A percentile compares a stretch with the other conserved stretches of the same genome.
Conservation (phyloP, 2,329 filamentous ascomycete species). For the Acephala macrosclerotiorum region DNA sequence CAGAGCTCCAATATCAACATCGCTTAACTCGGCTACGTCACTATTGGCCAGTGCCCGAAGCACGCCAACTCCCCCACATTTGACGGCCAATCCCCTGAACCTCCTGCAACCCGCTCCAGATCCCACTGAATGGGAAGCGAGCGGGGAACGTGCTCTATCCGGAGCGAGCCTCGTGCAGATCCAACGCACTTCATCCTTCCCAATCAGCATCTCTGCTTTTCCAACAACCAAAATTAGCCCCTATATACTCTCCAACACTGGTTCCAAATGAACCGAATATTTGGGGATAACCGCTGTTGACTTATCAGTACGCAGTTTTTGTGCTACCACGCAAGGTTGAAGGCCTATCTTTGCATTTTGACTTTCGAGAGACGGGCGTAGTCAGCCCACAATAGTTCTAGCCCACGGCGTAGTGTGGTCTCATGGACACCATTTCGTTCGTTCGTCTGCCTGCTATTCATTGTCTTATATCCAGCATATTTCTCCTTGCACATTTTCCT, state of each 20-base stretch:
- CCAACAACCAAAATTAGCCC: background rate
- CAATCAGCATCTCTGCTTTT: background rate
- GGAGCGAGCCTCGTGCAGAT: background rate
- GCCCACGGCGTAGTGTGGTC: background rate
- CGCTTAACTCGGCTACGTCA: background rate
- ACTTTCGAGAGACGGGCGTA: background rate
- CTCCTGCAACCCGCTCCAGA: background rate
- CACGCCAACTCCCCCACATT: background rate
- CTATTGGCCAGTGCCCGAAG: background rate
- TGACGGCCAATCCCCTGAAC: background rate
- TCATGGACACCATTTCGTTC: background rate
- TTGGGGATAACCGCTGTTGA: background rate
- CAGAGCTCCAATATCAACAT: slow-evolving; percentile 1
- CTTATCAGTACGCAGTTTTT: background rate
- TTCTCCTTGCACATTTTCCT: background rate
- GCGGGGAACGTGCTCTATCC: background rate
- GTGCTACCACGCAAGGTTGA: slow-evolving; percentile 4
- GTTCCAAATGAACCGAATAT: background rate
- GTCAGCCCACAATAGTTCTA: background rate
- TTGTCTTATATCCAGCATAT: background rate
- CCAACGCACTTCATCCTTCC: background rate
- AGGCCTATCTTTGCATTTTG: background rate
- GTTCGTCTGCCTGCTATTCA: background rate
- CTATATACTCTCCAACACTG: background rate
- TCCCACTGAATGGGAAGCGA: background rate